Base-by-base conservation (phyloP, 2,329 filamentous ascomycete genomes). In the Cadophora gregata region DNA sequence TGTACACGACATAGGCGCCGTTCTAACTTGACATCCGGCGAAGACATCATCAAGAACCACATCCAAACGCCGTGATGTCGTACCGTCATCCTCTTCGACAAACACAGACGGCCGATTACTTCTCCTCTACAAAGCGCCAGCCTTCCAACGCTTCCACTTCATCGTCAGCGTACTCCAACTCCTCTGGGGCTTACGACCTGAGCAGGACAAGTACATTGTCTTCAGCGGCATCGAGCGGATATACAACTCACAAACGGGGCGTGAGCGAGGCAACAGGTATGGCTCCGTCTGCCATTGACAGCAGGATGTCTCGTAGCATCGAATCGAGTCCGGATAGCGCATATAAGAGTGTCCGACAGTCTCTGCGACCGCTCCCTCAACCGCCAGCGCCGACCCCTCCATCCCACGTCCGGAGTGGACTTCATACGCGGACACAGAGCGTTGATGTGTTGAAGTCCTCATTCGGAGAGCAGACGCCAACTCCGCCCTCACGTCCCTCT, bases 271-370 rank as follows among this genome's bases (percentile, higher is more conserved):
- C 86, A 65, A 84, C 84, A 67, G 82, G 83, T 51, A 84, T 88
- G 75, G 77, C 83, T 72, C 79, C 82, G 67, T 80, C 84, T 71
- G 79, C 80, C 66, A 76, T 82, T 79, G 78, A 83, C 76, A 80
- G 82, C 78, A 81, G 62, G 79, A 81, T 72, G 79, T 78, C 59
- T 29, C 79, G 76, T 9, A 77, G 73, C 45, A 69, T 79, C 65
- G 78, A 81, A 50, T 75, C 77, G 42, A 85, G 80, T 68, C 83
- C 87, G n/a, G 87, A 88, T 38, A 88, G 86, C 72, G 83, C 90
- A 69, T 94, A 93, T 76, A 88, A 86, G 71, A 90, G 85, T 71
- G 86, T 91, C 67, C 90, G 93, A 62, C 90, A 92, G 75, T 93
- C 92, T 25, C 82, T 97, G 67, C 88, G 93, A 59, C 91, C 91